These are phyloP conservation scores for Beauveria australis DNA, from an alignment of 2,329 filamentous ascomycete species.

Conservation along the genomic window DNA sequence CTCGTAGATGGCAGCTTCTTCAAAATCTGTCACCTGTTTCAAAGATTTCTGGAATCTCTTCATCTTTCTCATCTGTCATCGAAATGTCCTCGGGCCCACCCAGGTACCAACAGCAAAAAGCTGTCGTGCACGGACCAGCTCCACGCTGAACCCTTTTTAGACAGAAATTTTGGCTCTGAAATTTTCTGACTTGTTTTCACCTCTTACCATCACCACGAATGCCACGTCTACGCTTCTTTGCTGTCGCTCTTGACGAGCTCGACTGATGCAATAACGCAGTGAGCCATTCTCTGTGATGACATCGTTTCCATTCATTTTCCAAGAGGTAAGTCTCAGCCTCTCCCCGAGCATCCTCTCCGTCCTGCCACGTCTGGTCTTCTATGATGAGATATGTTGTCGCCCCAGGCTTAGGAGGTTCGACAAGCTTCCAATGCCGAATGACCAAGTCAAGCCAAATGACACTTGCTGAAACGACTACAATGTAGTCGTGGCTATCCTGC, in stretches of 20 bases:
- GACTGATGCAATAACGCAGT: background rate
- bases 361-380: constrained; percentile 14
- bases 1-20: too few relatives aligned
- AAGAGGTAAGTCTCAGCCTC: background rate
- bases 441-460: constrained; percentile 51
- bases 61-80: too few relatives aligned
- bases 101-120: background rate
- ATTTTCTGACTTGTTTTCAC: background rate
- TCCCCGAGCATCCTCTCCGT: background rate
- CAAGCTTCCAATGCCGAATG: constrained; percentile 40
- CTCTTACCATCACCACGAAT: background rate
- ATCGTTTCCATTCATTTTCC: background rate
- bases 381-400: constrained; percentile 42
- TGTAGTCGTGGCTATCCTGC: constrained; percentile 2
- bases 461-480: constrained; percentile 31
- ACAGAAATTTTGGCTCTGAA: constrained; percentile 4
- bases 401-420: constrained; percentile 41
- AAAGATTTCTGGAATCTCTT: too few relatives aligned
- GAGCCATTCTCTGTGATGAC: background rate
- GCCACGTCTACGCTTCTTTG: background rate
- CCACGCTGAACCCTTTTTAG: background rate
- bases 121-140: constrained; percentile 6
- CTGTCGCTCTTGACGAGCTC: background rate
- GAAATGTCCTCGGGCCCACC: background rate
- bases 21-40: too few relatives aligned